Evolutionary conservation across 192 early-diverging fungal genomes (phyloP).

Genomic region (Linnemannia schmuckeri): DNA sequence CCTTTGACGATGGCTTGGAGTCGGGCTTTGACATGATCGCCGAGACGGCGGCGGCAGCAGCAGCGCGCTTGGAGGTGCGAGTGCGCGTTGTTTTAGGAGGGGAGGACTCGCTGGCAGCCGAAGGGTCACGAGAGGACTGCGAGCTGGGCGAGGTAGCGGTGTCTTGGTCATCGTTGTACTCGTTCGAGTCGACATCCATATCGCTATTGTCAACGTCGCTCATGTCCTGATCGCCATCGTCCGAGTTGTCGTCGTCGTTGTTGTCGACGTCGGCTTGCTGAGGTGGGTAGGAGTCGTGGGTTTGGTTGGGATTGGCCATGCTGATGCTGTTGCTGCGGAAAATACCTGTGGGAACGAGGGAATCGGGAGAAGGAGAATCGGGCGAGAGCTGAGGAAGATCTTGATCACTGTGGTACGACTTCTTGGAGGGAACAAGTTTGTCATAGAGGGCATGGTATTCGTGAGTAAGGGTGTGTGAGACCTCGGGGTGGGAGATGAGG

Average conservation of each 20-base stretch:
- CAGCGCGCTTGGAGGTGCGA: conserved; percentile 13
- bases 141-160: neutral
- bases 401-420: conserved; percentile 47
- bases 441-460: conserved; percentile 20
- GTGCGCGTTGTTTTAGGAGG: neutral
- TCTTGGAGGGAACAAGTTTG: conserved; percentile 19
- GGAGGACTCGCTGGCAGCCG: neutral
- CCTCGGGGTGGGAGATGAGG: conserved; percentile 10
- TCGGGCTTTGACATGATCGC: neutral
- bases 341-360: conserved; percentile 29
- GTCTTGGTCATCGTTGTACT: conserved; percentile 22
- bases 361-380: conserved; percentile 26
- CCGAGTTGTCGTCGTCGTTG: neutral
- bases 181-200: conserved; percentile 43
- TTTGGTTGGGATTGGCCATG: neutral
- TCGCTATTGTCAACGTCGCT: conserved; percentile 28
- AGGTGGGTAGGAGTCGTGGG: neutral
- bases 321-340: neutral
- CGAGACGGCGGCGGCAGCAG: conserved; percentile 5
- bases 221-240: conserved; percentile 24
- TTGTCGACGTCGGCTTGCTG: neutral
- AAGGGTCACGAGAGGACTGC: conserved; percentile 26
- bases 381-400: conserved; percentile 31
- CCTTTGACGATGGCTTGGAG: neutral
- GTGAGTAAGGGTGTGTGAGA: conserved; percentile 22